Evolutionary conservation across 306 rosid genomes (phyloP).

Genomic region (Citrullus mucosospermus): DNA sequence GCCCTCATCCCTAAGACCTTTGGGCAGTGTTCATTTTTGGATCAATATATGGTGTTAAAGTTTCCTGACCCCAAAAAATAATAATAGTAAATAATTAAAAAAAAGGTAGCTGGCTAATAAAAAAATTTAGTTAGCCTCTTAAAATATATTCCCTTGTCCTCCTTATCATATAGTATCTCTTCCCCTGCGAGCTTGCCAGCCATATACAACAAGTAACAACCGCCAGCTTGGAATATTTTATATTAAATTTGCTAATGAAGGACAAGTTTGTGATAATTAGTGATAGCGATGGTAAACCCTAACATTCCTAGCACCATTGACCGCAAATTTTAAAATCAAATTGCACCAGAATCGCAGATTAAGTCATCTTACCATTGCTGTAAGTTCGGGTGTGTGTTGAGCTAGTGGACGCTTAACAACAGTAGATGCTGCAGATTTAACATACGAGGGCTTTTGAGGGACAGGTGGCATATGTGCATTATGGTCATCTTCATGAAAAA

Average conservation of each 20-base stretch:
- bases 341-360: neutral
- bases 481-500: slow-evolving; percentile 59
- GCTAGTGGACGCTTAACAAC: slow-evolving; percentile 95
- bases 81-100: too few relatives aligned
- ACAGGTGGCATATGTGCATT: slow-evolving; percentile 23
- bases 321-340: neutral
- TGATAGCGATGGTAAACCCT: neutral
- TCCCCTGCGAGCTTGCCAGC: neutral
- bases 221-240: neutral
- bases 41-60: neutral
- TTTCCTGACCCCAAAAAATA: neutral
- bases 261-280: neutral
- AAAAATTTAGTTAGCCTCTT: neutral
- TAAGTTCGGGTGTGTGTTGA: slow-evolving; percentile 99
- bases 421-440: slow-evolving; percentile 94
- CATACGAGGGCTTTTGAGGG: slow-evolving; percentile 82
- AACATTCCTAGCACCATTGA: neutral
- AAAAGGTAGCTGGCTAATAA: neutral
- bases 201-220: neutral
- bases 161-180: neutral
- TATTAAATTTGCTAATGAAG: neutral
- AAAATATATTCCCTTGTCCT: neutral
- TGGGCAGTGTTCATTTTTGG: neutral
- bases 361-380: slow-evolving; percentile 66
- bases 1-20: neutral